Evolutionary conservation across 2,329 filamentous ascomycete genomes (phyloP).

Genomic region (Arthrobotrys conoides): DNA sequence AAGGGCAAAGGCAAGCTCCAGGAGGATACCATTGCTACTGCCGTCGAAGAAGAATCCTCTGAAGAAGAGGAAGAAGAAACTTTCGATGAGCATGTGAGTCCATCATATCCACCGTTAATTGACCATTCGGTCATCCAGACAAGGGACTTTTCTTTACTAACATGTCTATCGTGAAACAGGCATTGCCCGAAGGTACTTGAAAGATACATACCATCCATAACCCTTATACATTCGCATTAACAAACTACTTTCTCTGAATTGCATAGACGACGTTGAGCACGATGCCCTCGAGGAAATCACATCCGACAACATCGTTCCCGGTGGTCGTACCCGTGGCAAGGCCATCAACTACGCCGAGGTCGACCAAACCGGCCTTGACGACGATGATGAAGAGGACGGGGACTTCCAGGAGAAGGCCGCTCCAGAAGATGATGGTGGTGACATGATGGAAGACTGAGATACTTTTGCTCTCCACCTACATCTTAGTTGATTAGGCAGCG

Average conservation of each 20-base stretch:
- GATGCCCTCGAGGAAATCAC: constrained; percentile 40
- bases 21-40: constrained; percentile 36
- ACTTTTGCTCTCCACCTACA: too few species aligned
- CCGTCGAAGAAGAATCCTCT: constrained; percentile 35
- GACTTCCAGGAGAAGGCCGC: constrained; percentile 39
- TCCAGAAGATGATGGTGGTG: constrained; percentile 8
- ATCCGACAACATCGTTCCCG: constrained; percentile 29
- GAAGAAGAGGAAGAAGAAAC: constrained; percentile 44
- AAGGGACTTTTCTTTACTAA: constrained; percentile 3
- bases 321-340: constrained; percentile 32
- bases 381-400: constrained; percentile 49
- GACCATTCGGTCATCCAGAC: neutral
- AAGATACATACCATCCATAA: neutral
- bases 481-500: neutral
- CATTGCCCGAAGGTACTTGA: constrained; percentile 35
- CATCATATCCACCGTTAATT: neutral
- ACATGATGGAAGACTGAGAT: constrained; percentile 48
- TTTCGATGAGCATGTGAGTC: constrained; percentile 32
- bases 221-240: neutral
- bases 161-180: constrained; percentile 21
- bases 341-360: constrained; percentile 31
- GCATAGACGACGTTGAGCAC: constrained; percentile 23
- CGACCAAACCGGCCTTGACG: constrained; percentile 34
- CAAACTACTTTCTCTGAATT: neutral
- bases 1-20: constrained; percentile 55